Base-by-base conservation (phyloP, 1,284 basidiomycete species). In the Trametes hirsuta region DNA sequence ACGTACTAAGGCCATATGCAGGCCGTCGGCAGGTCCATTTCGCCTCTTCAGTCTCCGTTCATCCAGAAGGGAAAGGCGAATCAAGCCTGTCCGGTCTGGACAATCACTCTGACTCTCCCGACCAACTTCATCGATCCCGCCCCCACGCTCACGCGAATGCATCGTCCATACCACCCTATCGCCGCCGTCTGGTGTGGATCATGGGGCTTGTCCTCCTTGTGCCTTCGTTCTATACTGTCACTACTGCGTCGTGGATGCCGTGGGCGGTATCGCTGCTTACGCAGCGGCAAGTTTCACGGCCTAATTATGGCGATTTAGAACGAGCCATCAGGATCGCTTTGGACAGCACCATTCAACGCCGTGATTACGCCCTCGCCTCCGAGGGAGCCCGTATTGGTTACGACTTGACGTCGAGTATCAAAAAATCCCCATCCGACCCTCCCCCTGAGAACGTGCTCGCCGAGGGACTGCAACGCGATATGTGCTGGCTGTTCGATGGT, bases 11-110 rank as follows among this genome's bases (percentile, higher is more conserved):
- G 30, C 30, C 30, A 30, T 15, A 4, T 6, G n/a, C 24, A 53
- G 51, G 9, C 14, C 42, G 51, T 46, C 51, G 42, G 8, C 42
- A 53, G n/a, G 51, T 53, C 35, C 51, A 53, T n/a, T 53, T 53
- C 12, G 51, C 41, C 25, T 42, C 42, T 11, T 40, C 50, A 4
- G 50, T 52, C 11, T 34, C 25, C 18, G 22, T 22, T 30, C 30
- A 30, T 8, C 30, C 30, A 30, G 30, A 30, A 14, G 48, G 24
- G 14, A 24, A 6, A 9, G 25, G 25, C 8, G 30, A 30, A 30
- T 30, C 8, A 30, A 30, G 30, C 30, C 30, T 30, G 8, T 30
- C 30, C 30, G 8, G 30, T 30, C 30, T 30, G 30, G 30, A 30
- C 22, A 42, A 8, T 21, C n/a, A 8, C n/a, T n/a, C 30, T 8